Conservation (phyloP, 2,329 filamentous ascomycete species). For the Aspergillus hortae region DNA sequence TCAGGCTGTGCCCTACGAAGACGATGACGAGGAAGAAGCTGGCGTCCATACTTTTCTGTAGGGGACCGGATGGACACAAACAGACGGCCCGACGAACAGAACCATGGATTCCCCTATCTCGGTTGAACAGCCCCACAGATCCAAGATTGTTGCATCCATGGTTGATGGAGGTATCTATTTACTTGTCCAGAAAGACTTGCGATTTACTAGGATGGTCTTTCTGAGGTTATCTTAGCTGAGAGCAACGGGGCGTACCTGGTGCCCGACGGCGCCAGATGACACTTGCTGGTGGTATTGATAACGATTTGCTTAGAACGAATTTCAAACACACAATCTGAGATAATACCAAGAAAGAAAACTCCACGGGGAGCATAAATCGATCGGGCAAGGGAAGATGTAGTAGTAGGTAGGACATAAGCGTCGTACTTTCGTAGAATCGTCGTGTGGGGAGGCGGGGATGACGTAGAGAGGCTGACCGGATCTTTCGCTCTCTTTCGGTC, state of each 20-base stretch:
- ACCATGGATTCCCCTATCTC: too few relatives aligned
- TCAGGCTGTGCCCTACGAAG: slow-evolving; percentile 16
- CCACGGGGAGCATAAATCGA: background rate
- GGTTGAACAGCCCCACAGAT: too few relatives aligned
- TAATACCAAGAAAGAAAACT: background rate
- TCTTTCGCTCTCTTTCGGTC: background rate
- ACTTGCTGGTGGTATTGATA: background rate
- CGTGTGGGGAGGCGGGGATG: background rate
- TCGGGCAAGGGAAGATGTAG: too few relatives aligned
- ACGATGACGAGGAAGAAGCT: slow-evolving; percentile 18
- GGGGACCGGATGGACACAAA: too few relatives aligned
- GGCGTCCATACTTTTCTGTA: slow-evolving; percentile 19
- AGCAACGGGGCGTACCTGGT: background rate
- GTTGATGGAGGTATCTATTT: too few relatives aligned
- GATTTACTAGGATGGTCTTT: too few relatives aligned
- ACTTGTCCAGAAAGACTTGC: too few relatives aligned
- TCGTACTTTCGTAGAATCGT: background rate
- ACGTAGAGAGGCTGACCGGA: background rate
- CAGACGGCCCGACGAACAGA: too few relatives aligned
- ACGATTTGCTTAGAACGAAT: background rate
- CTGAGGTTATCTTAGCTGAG: background rate
- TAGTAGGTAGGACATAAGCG: background rate
- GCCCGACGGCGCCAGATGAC: background rate
- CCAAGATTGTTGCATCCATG: too few relatives aligned
- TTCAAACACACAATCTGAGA: background rate